Base-by-base conservation (phyloP, 2,329 filamentous ascomycete species). In the Blastomyces percursus region DNA sequence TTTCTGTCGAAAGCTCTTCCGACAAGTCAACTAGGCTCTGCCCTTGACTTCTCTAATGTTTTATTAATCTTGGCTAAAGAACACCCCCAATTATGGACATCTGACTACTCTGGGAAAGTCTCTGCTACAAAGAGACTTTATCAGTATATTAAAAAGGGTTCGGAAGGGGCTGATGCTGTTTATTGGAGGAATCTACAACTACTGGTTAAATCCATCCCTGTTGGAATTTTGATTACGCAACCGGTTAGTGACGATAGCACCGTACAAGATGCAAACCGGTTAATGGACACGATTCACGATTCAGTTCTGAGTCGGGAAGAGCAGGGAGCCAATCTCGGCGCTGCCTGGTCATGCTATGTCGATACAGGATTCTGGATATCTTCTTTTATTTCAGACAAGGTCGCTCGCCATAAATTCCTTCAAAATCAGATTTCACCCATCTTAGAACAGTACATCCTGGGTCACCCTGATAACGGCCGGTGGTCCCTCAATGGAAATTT, bases 121-220 rank as follows among this genome's bases (percentile, higher is more conserved):
- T 71, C 81, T 8, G 82, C 74, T 63, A 80, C 75, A 64, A 83
- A 79, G 64, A 76, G 87, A 27, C 74, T 99, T 3, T 82, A 84
- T 59, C 79, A 85, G 9, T 94, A 95, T 67, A 78, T 97, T 7
- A 86, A 89, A 65, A 89, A 86, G 69, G 93, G 94, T 2, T 96
- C 93, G 0, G 90, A 96, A 70, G 84, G 86, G n/a, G 88, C 88
- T 2, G 79, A 84, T 0, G 76, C 81, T 3, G 82, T 81, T 11
- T 96, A 87, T 71, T 99, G 94, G 94, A 75, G 80, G 32, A 83
- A 82, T 19, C 72, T 96, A 40, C 79, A 82, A 48, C 77, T 80
- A 38, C 75, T 97, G 0, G 71, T 96, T 59, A 72, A 75, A 30
- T 72, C 72, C 7, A 68, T 89, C 14, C 87, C 87, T 4, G 63